These are phyloP conservation scores for Brettanomyces bruxellensis DNA, from an alignment of 805 yeast species.

Conservation along the genomic window DNA sequence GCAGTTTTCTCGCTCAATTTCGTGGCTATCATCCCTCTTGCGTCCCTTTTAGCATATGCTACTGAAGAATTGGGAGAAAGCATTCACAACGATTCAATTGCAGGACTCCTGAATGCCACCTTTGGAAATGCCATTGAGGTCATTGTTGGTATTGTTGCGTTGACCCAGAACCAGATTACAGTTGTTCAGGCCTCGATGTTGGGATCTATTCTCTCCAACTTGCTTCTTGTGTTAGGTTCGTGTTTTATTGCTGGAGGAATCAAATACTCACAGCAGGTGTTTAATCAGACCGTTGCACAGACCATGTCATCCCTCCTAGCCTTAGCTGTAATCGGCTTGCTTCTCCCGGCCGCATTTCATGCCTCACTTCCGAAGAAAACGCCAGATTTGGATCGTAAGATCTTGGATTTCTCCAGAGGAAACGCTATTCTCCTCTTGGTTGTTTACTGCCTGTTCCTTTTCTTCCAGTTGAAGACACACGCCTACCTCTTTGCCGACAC, in stretches of 20 bases:
- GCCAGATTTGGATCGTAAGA: constrained; percentile 25
- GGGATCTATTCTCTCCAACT: constrained; percentile 85
- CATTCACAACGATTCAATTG: constrained; percentile 78
- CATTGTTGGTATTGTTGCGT: constrained; percentile 87
- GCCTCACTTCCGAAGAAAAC: constrained; percentile 51
- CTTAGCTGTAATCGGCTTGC: constrained; percentile 76
- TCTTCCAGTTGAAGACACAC: constrained; percentile 88
- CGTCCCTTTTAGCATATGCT: constrained; percentile 82
- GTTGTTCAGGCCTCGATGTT: constrained; percentile 97
- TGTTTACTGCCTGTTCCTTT: constrained; percentile 68
- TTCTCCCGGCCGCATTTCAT: constrained; percentile 95
- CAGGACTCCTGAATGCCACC: constrained; percentile 92
- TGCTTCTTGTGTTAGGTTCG: constrained; percentile 87
- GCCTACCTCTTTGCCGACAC: constrained; percentile 42
- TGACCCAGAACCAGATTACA: constrained; percentile 75
- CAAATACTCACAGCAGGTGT: constrained; percentile 74
- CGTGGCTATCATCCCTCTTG: constrained; percentile 85
- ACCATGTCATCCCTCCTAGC: constrained; percentile 94
- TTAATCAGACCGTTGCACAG: constrained; percentile 96
- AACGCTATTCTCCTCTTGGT: constrained; percentile 71
- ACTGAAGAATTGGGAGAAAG: constrained; percentile 86
- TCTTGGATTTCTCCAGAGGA: constrained; percentile 75
- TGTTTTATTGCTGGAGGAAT: constrained; percentile 92
- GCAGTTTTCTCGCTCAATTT: constrained; percentile 67
- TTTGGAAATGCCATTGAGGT: constrained; percentile 97